Conservation (phyloP, 139 green algal genomes). For the Picochlorum sp. region DNA sequence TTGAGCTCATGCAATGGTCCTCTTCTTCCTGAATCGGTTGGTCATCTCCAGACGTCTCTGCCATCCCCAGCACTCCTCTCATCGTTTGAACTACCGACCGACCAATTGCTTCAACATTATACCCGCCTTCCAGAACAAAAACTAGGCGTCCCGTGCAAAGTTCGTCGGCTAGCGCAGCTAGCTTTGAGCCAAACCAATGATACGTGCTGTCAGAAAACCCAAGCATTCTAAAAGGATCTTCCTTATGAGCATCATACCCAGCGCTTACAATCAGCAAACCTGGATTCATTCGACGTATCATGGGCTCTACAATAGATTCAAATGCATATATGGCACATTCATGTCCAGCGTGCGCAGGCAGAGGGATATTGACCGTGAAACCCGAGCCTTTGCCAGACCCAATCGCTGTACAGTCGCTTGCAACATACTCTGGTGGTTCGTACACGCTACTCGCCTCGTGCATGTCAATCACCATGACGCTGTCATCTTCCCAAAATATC, state of each 20-base stretch:
- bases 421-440: background rate
- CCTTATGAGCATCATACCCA: conserved; percentile 3
- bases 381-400: background rate
- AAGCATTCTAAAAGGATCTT: background rate
- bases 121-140: conserved; percentile 22
- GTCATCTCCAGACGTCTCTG: too few species aligned
- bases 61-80: background rate
- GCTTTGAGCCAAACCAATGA: background rate
- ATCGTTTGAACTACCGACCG: conserved; percentile 7
- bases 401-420: background rate
- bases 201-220: background rate
- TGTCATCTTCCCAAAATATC: background rate
- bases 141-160: conserved; percentile 7
- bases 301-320: background rate
- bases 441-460: conserved; percentile 3
- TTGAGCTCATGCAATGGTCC: too few species aligned
- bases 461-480: background rate
- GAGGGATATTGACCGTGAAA: conserved; percentile 1
- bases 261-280: background rate
- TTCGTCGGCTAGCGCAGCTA: background rate
- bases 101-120: conserved; percentile 12
- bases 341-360: background rate
- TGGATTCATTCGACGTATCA: background rate
- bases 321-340: background rate
- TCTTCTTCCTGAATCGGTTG: too few species aligned